Evolutionary conservation across 2,329 filamentous ascomycete genomes (phyloP), one percentile per base, ranked within the genome.

Genomic region (Bertia moriformis): DNA sequence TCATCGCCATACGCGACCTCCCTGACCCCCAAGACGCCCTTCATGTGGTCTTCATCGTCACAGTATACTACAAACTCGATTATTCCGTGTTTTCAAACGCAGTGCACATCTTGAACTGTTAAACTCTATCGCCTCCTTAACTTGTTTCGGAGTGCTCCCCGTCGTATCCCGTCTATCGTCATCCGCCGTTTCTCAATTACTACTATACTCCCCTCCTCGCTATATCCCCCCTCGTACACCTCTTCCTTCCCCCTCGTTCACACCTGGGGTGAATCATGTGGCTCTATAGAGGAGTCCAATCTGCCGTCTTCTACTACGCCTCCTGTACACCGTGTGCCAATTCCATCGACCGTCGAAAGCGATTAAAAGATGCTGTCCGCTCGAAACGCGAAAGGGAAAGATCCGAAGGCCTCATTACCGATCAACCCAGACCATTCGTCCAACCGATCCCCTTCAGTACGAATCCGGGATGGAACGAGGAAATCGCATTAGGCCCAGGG

Each of bases 401-500:
- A 39, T 52, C 59, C 44, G 57, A 66, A 40, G 57, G 59, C 38
- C 45, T 62, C 20, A 45, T 63, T n/a, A 57, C 55, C 41, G 66
- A 73, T 44, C 60, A 71, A 49, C 70, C 71, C 2, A 62, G 61
- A 19, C 51, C 62, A 13, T 73, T 76, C 47, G 54, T 65, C 39
- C 73, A 79, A 49, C 73, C 65, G 24, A 57, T 55, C 4, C 67
- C 71, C 4, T 74, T 71, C 29, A 70, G 69, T 43, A 78, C 72
- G 13, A 80, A 80, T 49, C 62, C 65, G 32, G 66, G 71, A 51
- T 80, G 75, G 75, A 55, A 58, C 24, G 69, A 75, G 47, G 75
- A 80, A 52, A 75, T 79, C 40, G 53, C 58, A 10, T 48, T 74
- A 40, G 75, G 75, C 1, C 75, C 74, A 2, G 69, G 67, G 0